Evolutionary conservation across 2,329 filamentous ascomycete species (phyloP), one percentile per base, ranked within the genome.

Genomic region (Orbilia brochopaga): DNA sequence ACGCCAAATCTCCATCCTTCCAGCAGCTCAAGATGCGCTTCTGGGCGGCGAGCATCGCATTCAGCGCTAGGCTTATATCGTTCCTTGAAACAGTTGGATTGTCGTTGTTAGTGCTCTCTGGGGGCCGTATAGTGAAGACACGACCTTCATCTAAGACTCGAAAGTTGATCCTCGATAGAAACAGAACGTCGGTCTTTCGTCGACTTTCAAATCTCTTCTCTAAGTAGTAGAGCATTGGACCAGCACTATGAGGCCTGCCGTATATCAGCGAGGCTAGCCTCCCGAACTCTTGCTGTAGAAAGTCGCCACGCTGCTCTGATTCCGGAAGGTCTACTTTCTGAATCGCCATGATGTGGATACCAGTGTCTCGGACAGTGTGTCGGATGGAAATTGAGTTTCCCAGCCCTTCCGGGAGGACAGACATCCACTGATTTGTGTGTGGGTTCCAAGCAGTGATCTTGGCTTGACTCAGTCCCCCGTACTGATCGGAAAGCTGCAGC

Each of bases 191-290:
- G 19, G 35, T 50, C n/a, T 17, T 44, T 32, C 59, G 42, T 24
- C 53, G 32, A 6, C 23, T 30, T 23, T 59, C 46, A 3, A 17
- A 19, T 11, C 6, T 46, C 30, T 51, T 69, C 8, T 44, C 55
- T 0, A 54, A 7, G 17, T 63, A 27, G n/a, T 52, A 69, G n/a
- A 69, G 40, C 13, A 69, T 63, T 30, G 65, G 65, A 13, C 53
- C 58, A 13, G 53, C 44, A 15, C 17, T 23, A 5, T 23, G 52
- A 10, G 58, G 44, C 23, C 57, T 69, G 3, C 40, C 37, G n/a
- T 57, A 69, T 10, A 69, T 58, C 13, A 69, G 48, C 8, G 65
- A 69, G 3, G 53, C 54, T 15, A 69, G 6, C 17, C 59, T 44
- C 8, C 23, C 53, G 11, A 63, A 63, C 11, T 40, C 19, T 27